phyloP scores from a whole-genome alignment of 306 rosid species.

The Canavalia ensiformis region DNA sequence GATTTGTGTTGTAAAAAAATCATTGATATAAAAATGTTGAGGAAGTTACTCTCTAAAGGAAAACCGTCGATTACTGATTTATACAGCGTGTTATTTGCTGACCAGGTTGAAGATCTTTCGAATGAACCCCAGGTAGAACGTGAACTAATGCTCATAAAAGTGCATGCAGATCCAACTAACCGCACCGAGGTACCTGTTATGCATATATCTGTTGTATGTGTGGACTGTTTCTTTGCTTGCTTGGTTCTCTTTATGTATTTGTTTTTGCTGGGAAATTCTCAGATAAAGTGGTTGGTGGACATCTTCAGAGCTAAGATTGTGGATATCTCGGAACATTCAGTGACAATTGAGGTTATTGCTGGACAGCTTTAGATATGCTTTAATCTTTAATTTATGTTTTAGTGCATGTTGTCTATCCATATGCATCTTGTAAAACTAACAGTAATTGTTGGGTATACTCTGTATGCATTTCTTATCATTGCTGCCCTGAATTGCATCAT shows the following conservation, averaged over 20 bases:
- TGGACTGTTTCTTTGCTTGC: slow-evolving; percentile 10
- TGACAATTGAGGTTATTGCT: slow-evolving; percentile 76
- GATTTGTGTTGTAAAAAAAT: not conserved
- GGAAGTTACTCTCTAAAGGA: not conserved
- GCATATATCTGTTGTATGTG: not conserved
- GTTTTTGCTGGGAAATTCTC: slow-evolving; percentile 34
- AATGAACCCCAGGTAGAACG: slow-evolving; percentile 84
- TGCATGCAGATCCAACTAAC: slow-evolving; percentile 60
- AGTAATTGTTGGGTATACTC: slow-evolving; percentile 18
- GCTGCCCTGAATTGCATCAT: slow-evolving; percentile 26
- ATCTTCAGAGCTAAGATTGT: slow-evolving; percentile 79
- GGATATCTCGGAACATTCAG: slow-evolving; percentile 74
- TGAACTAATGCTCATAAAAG: slow-evolving; percentile 80
- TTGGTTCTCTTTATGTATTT: slow-evolving; percentile 40
- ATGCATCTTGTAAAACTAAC: not conserved
- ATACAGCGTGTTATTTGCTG: slow-evolving; percentile 19
- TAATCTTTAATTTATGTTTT: not conserved
- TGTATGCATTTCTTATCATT: not conserved
- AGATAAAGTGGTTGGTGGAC: slow-evolving; percentile 85
- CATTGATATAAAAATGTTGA: not conserved
- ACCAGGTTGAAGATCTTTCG: slow-evolving; percentile 81
- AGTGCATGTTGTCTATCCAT: not conserved
- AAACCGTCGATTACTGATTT: slow-evolving; percentile 7
- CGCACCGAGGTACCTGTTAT: slow-evolving; percentile 63
- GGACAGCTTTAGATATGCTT: slow-evolving; percentile 16